Conservation (phyloP, 2,329 filamentous ascomycete genomes). For the Arthrinium puccinioides region DNA sequence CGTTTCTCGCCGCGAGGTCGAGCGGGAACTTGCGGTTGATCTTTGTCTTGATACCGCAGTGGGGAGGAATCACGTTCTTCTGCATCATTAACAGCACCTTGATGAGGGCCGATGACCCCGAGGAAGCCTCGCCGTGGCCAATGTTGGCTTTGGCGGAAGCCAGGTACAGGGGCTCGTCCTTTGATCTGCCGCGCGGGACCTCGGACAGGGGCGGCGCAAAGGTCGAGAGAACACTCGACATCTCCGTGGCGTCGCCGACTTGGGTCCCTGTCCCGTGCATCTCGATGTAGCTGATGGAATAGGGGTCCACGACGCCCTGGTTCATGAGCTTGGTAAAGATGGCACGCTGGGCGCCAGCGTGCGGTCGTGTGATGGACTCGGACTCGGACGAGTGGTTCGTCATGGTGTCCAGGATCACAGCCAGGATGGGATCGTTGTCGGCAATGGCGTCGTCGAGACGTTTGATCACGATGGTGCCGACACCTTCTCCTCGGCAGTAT, state of each 20-base stretch:
- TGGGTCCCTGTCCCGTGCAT: conserved; percentile 67
- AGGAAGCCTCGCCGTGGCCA: conserved; percentile 34
- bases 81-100: conserved; percentile 16
- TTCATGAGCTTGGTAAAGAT: conserved; percentile 52
- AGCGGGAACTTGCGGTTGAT: conserved; percentile 36
- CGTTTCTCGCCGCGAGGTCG: conserved; percentile 31
- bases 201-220: conserved; percentile 40
- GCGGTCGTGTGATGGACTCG: conserved; percentile 57
- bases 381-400: conserved; percentile 58
- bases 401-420: conserved; percentile 50
- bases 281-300: conserved; percentile 54
- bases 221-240: conserved; percentile 50
- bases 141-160: conserved; percentile 40
- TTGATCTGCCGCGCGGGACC: conserved; percentile 30
- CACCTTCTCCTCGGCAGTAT: conserved; percentile 25
- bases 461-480: conserved; percentile 13
- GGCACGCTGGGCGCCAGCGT: conserved; percentile 53
- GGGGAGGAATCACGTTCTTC: conserved; percentile 32
- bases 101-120: conserved; percentile 17
- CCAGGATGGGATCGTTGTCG: conserved; percentile 32
- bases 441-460: conserved; percentile 11
- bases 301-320: conserved; percentile 46
- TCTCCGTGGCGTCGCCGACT: conserved; percentile 61
- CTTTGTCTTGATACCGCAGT: conserved; percentile 38
- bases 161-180: conserved; percentile 32